Percentiles rank a stretch among this genome's conserved stretches.
phyloP scores from a whole-genome alignment of 257 asterid genomes.

The Gentiana straminea region DNA sequence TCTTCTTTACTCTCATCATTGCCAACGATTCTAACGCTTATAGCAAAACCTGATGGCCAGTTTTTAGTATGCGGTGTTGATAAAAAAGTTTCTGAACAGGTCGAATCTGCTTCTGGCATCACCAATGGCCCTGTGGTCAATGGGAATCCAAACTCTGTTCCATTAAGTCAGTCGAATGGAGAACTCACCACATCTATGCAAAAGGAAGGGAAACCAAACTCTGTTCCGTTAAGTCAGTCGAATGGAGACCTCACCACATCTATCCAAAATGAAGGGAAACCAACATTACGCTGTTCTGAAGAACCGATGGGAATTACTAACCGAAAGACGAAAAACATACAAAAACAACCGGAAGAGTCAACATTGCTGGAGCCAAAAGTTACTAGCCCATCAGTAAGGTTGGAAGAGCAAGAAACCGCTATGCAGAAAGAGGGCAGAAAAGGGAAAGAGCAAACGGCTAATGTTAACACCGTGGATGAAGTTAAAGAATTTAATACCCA shows the following conservation, averaged over 20 bases:
- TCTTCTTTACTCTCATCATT: conserved; percentile 65
- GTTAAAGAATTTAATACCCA: conserved; percentile 15
- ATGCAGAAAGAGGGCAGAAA: background rate
- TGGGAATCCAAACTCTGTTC: conserved; percentile 19
- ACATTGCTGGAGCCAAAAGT: conserved; percentile 16
- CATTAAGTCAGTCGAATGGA: conserved; percentile 14
- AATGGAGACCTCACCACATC: conserved; percentile 18
- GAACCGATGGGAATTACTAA: conserved; percentile 16
- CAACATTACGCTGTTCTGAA: conserved; percentile 3
- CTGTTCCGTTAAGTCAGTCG: conserved; percentile 9
- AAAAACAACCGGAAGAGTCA: conserved; percentile 7
- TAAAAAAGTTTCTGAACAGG: conserved; percentile 25
- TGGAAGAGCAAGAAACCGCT: conserved; percentile 20
- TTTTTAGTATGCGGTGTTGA: conserved; percentile 22
- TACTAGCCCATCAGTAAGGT: conserved; percentile 15
- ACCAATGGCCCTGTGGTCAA: conserved; percentile 14
- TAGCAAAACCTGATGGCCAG: conserved; percentile 26
- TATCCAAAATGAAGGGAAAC: conserved; percentile 16
- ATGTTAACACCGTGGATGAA: conserved; percentile 16
- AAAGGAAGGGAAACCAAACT: conserved; percentile 21
- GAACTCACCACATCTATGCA: conserved; percentile 17
- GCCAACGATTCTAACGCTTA: conserved; percentile 56
- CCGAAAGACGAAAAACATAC: conserved; percentile 12
- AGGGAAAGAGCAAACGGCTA: conserved; percentile 22
- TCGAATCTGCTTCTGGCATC: conserved; percentile 18